Base-by-base conservation (phyloP, 1,284 basidiomycete genomes). In the Leccinum pachyderme region DNA sequence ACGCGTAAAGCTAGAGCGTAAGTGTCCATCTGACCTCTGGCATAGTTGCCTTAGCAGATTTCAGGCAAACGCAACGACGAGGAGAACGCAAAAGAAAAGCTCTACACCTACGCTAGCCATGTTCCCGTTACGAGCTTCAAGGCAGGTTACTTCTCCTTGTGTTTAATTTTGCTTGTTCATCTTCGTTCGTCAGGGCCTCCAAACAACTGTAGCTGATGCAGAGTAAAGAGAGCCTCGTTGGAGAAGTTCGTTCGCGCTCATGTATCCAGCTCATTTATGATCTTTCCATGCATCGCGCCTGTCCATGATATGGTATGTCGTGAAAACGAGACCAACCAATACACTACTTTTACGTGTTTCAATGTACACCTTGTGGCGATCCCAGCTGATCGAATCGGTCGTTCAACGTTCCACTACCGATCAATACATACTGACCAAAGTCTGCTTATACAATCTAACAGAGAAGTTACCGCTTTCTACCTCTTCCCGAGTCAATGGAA, bases 11-110 rank as follows among this genome's bases (percentile, higher is more conserved):
- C 87, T 97, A 64, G 93, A 95, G 81, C 87, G 95, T 91, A 79
- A 78, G 93, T 86, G 33, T 31, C 35, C 24, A 11, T 37, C 33
- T 47, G 4, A 31, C 24, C 39, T 5, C 4, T 2, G 4, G 15
- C 11, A 0, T 24, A 0, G 7, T 7, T 37, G 11, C 22, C 58
- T 63, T 6, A 60, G 1, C 8, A 11, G 25, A 18, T 46, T 22
- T 24, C 41, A 65, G 63, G 66, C 13, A 68, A 65, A 55, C 66
- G 66, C 44, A 65, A 67, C 73, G 94, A 97, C 75, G 93, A 95
- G 68, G 94, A 97, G 80, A 90, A 88, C 67, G 93, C 94, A 60
- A 96, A 95, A 81, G 95, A 98, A 82, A 97, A 96, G 81, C 87
- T 98, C 56, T 97, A 82, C 83, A 95, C 93, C 51, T 91, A 94